These are phyloP conservation scores for Fusarium cicatricum DNA, from an alignment of 2,329 filamentous ascomycete species.

Conservation along the genomic window DNA sequence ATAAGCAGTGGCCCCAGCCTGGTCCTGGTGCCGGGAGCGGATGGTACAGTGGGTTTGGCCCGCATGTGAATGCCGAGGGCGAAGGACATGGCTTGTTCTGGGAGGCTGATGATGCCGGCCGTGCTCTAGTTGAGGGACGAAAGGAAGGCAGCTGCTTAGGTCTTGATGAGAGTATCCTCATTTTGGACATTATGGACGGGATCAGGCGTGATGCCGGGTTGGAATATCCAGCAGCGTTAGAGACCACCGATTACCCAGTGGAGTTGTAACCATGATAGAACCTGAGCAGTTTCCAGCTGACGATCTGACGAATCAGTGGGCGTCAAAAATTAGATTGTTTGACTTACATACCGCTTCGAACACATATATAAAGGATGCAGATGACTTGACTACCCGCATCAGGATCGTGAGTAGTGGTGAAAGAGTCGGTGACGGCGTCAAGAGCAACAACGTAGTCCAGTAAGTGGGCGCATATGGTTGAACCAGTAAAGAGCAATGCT, in stretches of 20 bases:
- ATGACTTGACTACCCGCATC: conserved; percentile 5
- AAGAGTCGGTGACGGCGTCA: conserved; percentile 20
- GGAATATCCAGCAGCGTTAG: conserved; percentile 54
- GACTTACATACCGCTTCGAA: conserved; percentile 26
- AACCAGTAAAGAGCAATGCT: conserved; percentile 15
- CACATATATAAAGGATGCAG: conserved; percentile 19
- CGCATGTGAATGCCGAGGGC: no score
- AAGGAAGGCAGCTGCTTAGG: conserved; percentile 75
- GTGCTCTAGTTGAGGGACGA: no score
- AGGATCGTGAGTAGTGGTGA: background rate
- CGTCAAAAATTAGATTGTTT: background rate
- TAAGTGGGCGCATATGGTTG: conserved; percentile 14
- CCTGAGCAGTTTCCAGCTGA: conserved; percentile 25
- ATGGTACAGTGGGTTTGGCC: no score
- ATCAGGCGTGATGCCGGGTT: conserved; percentile 60
- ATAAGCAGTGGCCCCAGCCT: no score
- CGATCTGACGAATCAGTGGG: background rate
- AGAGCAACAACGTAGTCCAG: conserved; percentile 25
- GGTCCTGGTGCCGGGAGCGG: no score
- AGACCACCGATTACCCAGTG: background rate
- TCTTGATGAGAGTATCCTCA: conserved; percentile 56
- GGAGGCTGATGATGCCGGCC: no score
- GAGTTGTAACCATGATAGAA: conserved; percentile 12
- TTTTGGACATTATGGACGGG: conserved; percentile 76
- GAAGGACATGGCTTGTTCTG: no score